Conservation (phyloP, 2,329 filamentous ascomycete genomes). For the Cadophora sp. region DNA sequence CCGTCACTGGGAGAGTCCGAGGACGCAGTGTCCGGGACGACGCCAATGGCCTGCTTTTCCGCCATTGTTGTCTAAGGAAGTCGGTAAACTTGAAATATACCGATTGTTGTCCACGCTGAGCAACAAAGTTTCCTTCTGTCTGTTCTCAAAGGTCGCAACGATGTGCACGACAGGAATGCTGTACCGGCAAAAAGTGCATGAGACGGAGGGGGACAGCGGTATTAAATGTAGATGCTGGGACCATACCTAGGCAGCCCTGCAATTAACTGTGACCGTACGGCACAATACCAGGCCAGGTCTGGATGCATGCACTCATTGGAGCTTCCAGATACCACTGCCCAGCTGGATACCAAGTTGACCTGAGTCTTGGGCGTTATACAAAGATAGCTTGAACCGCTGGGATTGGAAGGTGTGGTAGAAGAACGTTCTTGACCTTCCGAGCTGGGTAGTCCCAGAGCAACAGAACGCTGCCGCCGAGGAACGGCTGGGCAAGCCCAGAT, state of each 20-base stretch:
- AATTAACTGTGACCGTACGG: not conserved
- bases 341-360: constrained; percentile 8
- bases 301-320: constrained; percentile 5
- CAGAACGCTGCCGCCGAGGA: constrained; percentile 3
- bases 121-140: not conserved
- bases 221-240: constrained; percentile 11
- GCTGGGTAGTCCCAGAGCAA: constrained; percentile 2
- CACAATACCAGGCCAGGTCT: not conserved
- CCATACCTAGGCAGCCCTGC: constrained; percentile 1
- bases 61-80: constrained; percentile 8
- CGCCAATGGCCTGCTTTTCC: constrained; percentile 9
- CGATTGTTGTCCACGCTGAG: not conserved
- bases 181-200: not conserved
- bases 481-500: constrained; percentile 10
- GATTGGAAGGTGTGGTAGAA: constrained; percentile 17
- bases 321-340: constrained; percentile 13
- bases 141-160: not conserved
- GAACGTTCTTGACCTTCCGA: constrained; percentile 18
- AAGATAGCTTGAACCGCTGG: constrained; percentile 15
- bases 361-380: constrained; percentile 1
- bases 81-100: not conserved
- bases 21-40: constrained; percentile 11
- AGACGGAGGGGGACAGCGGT: not conserved
- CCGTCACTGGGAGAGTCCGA: constrained; percentile 18
- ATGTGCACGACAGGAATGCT: constrained; percentile 7